Conservation (phyloP, 2,329 filamentous ascomycete genomes). For the Colletotrichum limetticola region DNA sequence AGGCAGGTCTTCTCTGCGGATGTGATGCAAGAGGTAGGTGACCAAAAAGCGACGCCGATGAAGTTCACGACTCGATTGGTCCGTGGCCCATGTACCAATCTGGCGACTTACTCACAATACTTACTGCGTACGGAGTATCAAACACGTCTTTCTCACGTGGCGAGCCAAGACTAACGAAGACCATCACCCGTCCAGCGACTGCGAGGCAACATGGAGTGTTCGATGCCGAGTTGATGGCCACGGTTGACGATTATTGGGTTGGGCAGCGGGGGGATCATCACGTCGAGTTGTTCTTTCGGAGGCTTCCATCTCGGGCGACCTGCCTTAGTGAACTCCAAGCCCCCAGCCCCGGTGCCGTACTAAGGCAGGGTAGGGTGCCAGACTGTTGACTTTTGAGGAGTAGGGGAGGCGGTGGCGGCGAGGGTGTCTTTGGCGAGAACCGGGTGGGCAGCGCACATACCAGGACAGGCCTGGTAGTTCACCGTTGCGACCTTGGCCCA, state of each 20-base stretch:
- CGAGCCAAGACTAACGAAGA: neutral
- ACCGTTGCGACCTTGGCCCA: neutral
- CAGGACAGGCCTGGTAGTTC: neutral
- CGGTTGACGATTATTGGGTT: neutral
- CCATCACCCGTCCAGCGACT: neutral
- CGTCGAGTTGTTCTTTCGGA: neutral
- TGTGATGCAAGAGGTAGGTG: slow-evolving; percentile 10
- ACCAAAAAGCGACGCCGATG: neutral
- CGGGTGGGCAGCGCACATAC: neutral
- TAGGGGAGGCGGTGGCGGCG: slow-evolving; percentile 1
- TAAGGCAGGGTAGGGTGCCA: slow-evolving; percentile 1
- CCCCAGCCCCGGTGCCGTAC: slow-evolving; percentile 9
- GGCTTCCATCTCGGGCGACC: slow-evolving; percentile 18
- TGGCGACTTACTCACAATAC: neutral
- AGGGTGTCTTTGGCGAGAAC: neutral
- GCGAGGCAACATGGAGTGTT: neutral
- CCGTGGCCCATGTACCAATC: neutral
- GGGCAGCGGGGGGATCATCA: neutral
- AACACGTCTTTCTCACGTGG: neutral
- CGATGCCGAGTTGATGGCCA: neutral
- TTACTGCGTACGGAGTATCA: neutral
- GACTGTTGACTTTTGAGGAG: neutral
- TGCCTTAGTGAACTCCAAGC: neutral
- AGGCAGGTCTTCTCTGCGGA: slow-evolving; percentile 4
- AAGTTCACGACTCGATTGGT: neutral